Conservation (phyloP, 129 eudicot genomes). For the Flaveria brownii region DNA sequence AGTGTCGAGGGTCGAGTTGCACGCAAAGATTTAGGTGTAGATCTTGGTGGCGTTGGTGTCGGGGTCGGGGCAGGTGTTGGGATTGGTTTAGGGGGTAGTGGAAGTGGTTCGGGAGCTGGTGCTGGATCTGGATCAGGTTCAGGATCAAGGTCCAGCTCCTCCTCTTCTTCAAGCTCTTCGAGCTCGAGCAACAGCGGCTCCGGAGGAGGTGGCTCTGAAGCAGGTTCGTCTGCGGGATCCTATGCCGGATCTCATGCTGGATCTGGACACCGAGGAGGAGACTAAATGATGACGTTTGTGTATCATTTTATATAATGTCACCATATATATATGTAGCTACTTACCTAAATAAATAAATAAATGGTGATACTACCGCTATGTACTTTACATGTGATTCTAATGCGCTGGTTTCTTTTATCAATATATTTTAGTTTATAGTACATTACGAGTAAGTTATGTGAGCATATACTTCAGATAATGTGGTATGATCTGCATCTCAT, state of each 20-base stretch:
- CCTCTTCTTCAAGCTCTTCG: conserved; percentile 49
- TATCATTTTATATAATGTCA: conserved; percentile 11
- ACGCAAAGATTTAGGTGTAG: conserved; percentile 60
- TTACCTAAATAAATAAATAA: conserved; percentile 10
- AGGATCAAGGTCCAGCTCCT: conserved; percentile 42
- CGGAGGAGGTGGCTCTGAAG: conserved; percentile 56
- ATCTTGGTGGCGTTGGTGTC: conserved; percentile 52
- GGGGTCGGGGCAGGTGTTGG: conserved; percentile 65
- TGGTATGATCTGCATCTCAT: no score
- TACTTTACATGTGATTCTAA: not conserved
- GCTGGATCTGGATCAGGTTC: conserved; percentile 62
- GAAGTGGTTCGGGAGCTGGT: conserved; percentile 60
- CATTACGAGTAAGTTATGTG: no score
- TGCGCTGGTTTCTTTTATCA: not conserved
- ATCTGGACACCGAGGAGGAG: conserved; percentile 37
- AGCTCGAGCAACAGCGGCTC: conserved; percentile 44
- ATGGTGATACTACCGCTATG: conserved; percentile 10
- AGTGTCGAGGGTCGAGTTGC: conserved; percentile 47
- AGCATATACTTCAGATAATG: no score
- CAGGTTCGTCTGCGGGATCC: conserved; percentile 56
- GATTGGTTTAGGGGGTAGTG: conserved; percentile 58
- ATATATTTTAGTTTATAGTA: not conserved
- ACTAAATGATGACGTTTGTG: conserved; percentile 1
- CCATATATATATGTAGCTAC: conserved; percentile 25
- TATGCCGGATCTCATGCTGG: conserved; percentile 50